Evolutionary conservation across 306 rosid species (phyloP).

Genomic region (Begonia fuchsioides): DNA sequence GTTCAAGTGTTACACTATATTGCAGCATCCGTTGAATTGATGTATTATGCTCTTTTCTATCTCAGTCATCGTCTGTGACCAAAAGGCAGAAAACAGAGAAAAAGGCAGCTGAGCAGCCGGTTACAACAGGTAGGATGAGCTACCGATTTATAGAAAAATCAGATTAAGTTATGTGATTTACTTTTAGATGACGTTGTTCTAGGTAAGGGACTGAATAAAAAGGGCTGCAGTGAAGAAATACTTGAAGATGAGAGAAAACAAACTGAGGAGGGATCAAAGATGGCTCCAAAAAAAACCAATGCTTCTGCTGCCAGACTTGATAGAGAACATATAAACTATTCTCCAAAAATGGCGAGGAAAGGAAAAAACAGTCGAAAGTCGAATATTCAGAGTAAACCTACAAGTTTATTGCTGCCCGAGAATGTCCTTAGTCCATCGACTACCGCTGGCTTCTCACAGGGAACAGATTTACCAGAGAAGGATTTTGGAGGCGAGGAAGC

Average conservation of each 20-base stretch:
- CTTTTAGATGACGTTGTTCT: conserved; percentile 9
- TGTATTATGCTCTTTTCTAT: conserved; percentile 13
- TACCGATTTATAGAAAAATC: too few species aligned
- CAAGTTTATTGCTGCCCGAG: conserved; percentile 10
- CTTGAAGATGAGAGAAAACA: conserved; percentile 18
- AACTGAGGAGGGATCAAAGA: not conserved
- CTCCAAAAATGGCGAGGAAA: conserved; percentile 8
- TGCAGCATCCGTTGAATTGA: too few species aligned
- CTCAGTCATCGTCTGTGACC: conserved; percentile 40
- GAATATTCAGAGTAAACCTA: conserved; percentile 4
- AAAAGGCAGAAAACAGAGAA: conserved; percentile 40
- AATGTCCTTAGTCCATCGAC: not conserved
- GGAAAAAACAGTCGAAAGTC: conserved; percentile 14
- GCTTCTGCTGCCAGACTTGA: conserved; percentile 14
- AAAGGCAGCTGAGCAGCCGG: conserved; percentile 24
- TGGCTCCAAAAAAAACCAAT: conserved; percentile 14
- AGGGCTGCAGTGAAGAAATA: conserved; percentile 15
- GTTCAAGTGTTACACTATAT: too few species aligned
- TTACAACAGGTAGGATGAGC: conserved; percentile 30
- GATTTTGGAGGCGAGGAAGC: conserved; percentile 7
- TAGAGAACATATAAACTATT: conserved; percentile 21
- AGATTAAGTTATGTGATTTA: too few species aligned
- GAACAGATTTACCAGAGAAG: conserved; percentile 12
- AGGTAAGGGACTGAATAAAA: conserved; percentile 27
- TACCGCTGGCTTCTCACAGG: conserved; percentile 13